phyloP scores from a whole-genome alignment of 805 yeast species.

The Yamadazyma phyllophila region DNA sequence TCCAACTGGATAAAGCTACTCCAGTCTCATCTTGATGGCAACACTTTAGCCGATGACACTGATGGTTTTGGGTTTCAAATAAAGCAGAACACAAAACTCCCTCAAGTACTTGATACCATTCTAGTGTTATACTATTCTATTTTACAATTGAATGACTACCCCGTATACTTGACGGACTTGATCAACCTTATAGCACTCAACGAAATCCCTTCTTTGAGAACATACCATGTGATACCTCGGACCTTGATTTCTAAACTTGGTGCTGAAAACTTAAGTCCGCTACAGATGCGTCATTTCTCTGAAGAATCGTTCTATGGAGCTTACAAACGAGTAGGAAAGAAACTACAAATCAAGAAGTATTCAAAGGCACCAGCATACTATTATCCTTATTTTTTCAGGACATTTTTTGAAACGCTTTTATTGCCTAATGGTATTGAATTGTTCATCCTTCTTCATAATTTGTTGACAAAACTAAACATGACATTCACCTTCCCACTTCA shows the following conservation, averaged over 20 bases:
- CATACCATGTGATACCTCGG: conserved; percentile 40
- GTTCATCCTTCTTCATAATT: conserved; percentile 29
- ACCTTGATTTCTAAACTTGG: conserved; percentile 37
- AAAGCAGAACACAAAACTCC: conserved; percentile 15
- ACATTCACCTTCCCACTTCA: conserved; percentile 8
- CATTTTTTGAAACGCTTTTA: conserved; percentile 42
- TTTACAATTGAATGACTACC: conserved; percentile 43
- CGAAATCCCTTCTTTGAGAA: conserved; percentile 49
- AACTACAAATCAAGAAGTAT: neutral
- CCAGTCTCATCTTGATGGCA: conserved; percentile 9
- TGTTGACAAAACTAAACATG: conserved; percentile 14
- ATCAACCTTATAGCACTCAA: conserved; percentile 40
- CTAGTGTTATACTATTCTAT: conserved; percentile 51
- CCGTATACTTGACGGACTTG: conserved; percentile 51
- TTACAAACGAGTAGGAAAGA: neutral
- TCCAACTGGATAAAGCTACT: conserved; percentile 31
- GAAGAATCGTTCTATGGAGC: conserved; percentile 3
- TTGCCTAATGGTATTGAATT: conserved; percentile 51
- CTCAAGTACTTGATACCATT: conserved; percentile 28
- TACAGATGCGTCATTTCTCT: conserved; percentile 2
- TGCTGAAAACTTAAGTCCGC: neutral
- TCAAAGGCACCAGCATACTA: conserved; percentile 19
- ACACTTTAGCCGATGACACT: conserved; percentile 5
- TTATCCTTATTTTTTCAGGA: conserved; percentile 38
- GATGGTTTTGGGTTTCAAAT: conserved; percentile 6